Conservation (phyloP, 2,329 filamentous ascomycete genomes). For the Botrytis medusae region DNA sequence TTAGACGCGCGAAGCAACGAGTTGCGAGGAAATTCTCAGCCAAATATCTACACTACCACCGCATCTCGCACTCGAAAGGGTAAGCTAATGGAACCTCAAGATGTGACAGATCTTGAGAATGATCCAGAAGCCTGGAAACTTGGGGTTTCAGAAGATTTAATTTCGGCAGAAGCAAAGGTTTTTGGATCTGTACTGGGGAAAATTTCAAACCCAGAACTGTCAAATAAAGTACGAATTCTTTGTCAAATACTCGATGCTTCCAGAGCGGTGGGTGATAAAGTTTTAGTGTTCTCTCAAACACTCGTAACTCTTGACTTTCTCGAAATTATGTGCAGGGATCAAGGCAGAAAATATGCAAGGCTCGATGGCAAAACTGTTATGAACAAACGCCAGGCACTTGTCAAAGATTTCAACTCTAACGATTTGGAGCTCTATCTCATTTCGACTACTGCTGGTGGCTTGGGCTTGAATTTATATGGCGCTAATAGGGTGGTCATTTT, state of each 20-base stretch:
- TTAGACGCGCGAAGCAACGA: conserved; percentile 44
- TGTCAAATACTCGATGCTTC: conserved; percentile 68
- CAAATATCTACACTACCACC: not conserved
- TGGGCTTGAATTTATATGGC: conserved; percentile 79
- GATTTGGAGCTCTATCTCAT: conserved; percentile 68
- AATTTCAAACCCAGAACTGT: conserved; percentile 52
- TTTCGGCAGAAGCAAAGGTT: conserved; percentile 17
- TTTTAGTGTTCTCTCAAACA: conserved; percentile 78
- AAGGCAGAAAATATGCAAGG: conserved; percentile 52
- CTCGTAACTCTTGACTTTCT: conserved; percentile 70
- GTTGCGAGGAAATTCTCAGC: conserved; percentile 26
- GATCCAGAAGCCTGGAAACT: conserved; percentile 35
- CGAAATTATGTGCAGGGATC: conserved; percentile 52
- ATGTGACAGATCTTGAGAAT: conserved; percentile 25
- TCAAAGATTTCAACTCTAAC: conserved; percentile 67
- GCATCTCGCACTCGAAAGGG: not conserved
- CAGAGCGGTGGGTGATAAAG: conserved; percentile 63
- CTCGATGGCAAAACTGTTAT: conserved; percentile 68
- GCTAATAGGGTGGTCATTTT: conserved; percentile 87
- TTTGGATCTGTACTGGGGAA: conserved; percentile 21
- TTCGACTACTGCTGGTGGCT: conserved; percentile 77
- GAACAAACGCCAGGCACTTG: conserved; percentile 57
- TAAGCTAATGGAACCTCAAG: not conserved
- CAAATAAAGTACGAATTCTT: conserved; percentile 69
- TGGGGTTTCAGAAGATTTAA: conserved; percentile 36